Base-by-base conservation (phyloP, 257 asterid species). In the Echites panduratus region DNA sequence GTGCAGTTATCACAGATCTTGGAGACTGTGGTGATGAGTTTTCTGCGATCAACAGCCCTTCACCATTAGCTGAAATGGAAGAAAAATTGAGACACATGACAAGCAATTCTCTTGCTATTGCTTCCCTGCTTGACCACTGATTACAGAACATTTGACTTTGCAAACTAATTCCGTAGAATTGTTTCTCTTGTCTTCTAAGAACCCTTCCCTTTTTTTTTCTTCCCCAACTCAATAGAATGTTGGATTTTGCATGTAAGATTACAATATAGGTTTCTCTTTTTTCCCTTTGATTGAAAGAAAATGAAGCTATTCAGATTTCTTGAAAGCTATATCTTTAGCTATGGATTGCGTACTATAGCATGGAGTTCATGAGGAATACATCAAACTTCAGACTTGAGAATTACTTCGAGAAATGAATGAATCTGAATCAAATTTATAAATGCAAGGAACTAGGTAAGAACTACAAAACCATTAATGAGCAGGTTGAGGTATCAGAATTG, bases 11-110 rank as follows among this genome's bases (percentile, higher is more conserved):
- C 50, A 80, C 91, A 0, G 73, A 70, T n/a, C 70, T 77, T 7
- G 85, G 79, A 17, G 93, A 84, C 16, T 86, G 93, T 7, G 77
- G 79, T 78, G 87, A 84, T 9, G 84, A 26, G 54, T 73, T 86
- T 35, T 5, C 73, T 0, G 71, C 68, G 61, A 38, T 70, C 43
- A 56, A 50, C n/a, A 4, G 66, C 0, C 73, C 72, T 22, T 80
- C 79, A 9, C 85, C 84, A 0, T 2, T 86, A 13, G 13, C 72
- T 5, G 41, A 16, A 0, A 35, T 78, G 27, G 74, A 82, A 3
- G 77, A 61, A 0, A 87, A 45, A 81, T 73, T 89, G 79, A 74
- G 68, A 1, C 74, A 80, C 49, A 88, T 88, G 93, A 77, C 90
- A 5, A 84, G 85, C 82, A 85, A 84, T 38, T 80, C 82, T 66